Evolutionary conservation across 345 rosid genomes (phyloP).

Genomic region (Brassica napus): Da-Ae NC_063444.1:42894001-42894500

Average conservation of each 20-base stretch:
- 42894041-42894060: background rate
- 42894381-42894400: no score
- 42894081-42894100: background rate
- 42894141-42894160: background rate
- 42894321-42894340: background rate
- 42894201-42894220: background rate
- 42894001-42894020: background rate
- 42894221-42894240: no score
- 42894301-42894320: background rate
- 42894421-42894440: no score
- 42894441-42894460: no score
- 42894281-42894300: background rate
- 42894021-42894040: background rate
- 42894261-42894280: background rate
- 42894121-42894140: background rate
- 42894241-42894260: no score
- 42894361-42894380: background rate
- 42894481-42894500: no score
- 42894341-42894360: no score
- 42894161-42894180: background rate
- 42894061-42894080: background rate
- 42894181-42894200: background rate
- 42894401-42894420: background rate
- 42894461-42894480: no score
- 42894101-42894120: background rate